These are phyloP conservation scores for Penicillium sp. DNA, from an alignment of 2,329 filamentous ascomycete species.

Conservation along the genomic window DNA sequence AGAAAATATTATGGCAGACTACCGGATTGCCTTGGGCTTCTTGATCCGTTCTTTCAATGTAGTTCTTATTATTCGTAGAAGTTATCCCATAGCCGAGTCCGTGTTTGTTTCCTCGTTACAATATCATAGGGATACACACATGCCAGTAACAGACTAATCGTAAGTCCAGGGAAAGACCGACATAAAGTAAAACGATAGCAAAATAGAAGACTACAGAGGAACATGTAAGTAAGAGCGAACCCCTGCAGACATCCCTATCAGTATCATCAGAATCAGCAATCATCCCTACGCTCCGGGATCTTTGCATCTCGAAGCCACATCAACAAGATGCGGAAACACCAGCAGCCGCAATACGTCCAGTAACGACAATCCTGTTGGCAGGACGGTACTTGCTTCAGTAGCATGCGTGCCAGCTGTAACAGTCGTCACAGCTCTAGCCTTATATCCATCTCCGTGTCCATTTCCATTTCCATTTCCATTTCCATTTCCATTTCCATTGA, in stretches of 20 bases:
- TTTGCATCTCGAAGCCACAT: slow-evolving; percentile 50
- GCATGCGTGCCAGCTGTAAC: slow-evolving; percentile 81
- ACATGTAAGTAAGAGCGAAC: not conserved
- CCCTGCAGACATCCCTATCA: not conserved
- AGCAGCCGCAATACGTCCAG: slow-evolving; percentile 6
- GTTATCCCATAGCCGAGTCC: not conserved
- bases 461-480: not conserved
- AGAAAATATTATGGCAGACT: too few species aligned
- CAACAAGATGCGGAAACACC: slow-evolving; percentile 1
- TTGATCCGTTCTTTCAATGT: not conserved
- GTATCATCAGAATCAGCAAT: not conserved
- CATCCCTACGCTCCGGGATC: slow-evolving; percentile 57
- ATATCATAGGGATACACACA: not conserved
- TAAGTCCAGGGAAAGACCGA: not conserved
- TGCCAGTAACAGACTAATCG: not conserved
- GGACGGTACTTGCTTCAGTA: slow-evolving; percentile 76
- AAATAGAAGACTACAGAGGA: not conserved
- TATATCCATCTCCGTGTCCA: not conserved
- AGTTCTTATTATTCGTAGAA: not conserved
- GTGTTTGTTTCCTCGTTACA: not conserved
- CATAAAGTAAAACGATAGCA: not conserved
- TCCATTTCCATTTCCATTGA: not conserved
- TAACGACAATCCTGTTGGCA: slow-evolving; percentile 65
- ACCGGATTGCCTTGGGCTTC: not conserved
- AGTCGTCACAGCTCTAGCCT: slow-evolving; percentile 60